Conservation (phyloP, 2,329 filamentous ascomycete species). For the Reticulascus tulasneorum region DNA sequence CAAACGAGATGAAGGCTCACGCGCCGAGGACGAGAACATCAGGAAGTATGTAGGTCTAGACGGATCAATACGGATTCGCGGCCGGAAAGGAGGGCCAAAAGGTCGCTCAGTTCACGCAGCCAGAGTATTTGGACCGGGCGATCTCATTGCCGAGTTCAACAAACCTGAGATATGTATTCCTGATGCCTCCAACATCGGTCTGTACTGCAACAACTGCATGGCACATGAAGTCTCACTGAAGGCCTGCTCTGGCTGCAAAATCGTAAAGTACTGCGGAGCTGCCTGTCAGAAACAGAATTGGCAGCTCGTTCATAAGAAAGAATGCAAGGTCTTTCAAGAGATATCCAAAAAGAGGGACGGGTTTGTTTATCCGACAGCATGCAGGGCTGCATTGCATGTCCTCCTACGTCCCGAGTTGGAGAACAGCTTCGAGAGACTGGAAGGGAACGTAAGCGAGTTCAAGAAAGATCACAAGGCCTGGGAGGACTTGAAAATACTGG, state of each 20-base stretch:
- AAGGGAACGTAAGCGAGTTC: slow-evolving; percentile 42
- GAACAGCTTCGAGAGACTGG: slow-evolving; percentile 33
- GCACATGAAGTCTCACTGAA: slow-evolving; percentile 17
- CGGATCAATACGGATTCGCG: slow-evolving; percentile 8
- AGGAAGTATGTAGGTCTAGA: no score
- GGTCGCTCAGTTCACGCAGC: slow-evolving; percentile 45
- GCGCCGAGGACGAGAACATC: no score
- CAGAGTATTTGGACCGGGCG: slow-evolving; percentile 38
- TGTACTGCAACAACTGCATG: slow-evolving; percentile 49
- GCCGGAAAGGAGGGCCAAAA: slow-evolving; percentile 19
- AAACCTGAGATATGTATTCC: slow-evolving; percentile 43
- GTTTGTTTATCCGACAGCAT: slow-evolving; percentile 46
- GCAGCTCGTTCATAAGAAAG: slow-evolving; percentile 46
- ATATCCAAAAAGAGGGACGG: slow-evolving; percentile 29
- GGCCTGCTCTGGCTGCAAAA: slow-evolving; percentile 49
- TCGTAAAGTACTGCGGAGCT: slow-evolving; percentile 50
- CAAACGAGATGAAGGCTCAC: no score
- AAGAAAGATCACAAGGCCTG: slow-evolving; percentile 30
- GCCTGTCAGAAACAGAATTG: slow-evolving; percentile 54
- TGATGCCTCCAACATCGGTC: slow-evolving; percentile 33
- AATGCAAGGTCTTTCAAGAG: slow-evolving; percentile 46
- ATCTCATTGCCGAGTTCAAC: slow-evolving; percentile 39
- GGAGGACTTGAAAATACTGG: slow-evolving; percentile 46
- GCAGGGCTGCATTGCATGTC: slow-evolving; percentile 49
- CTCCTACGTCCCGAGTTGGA: slow-evolving; percentile 34